Base-by-base conservation (phyloP, 75 land plant genomes). In the Isoetes taiwanensis region DNA sequence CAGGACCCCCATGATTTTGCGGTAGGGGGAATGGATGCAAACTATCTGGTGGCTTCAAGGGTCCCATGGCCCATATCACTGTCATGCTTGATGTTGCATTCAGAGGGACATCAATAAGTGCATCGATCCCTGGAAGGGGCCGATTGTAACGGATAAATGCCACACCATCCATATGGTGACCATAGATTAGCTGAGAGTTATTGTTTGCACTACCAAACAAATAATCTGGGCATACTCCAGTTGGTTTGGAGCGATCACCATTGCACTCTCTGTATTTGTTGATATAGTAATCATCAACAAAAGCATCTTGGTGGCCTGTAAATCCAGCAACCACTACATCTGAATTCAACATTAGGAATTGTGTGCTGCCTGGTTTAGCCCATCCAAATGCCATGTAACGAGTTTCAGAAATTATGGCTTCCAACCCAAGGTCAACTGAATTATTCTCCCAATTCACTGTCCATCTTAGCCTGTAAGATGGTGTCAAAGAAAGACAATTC, bases 331-430 rank as follows among this genome's bases (percentile, higher is more conserved):
- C 67, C 1, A 73, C 77, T 11, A 89, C 87, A 74, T 94, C 99
- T 0, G 97, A 70, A 17, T 73, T 50, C 3, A 78, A 38, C 96
- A 89, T 89, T 4, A 70, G 59, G 0, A 33, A 33, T 0, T 68
- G 58, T 2, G 62, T 38, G 0, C 58, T 32, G 21, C 59, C 72
- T 1, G 86, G 90, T 12, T 72, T 41, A 2, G 96, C 90, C 99
- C 99, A 94, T 1, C 96, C 99, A 38, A 94, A 94, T 6, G 91
- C 99, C 96, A 94, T 80, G 54, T 94, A 94, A 25, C 78, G 67
- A 32, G 64, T 67, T 31, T 66, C 69, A 28, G 69, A 61, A 8
- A 79, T 73, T 0, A 74, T 77, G 16, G 86, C 96, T 62, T 94
- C 99, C 31, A 94, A 69, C 0, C 87, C 99, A 21, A 94, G 70